phyloP scores from a whole-genome alignment of 768 basidiomycete species.

The Suillus americanus region DNA sequence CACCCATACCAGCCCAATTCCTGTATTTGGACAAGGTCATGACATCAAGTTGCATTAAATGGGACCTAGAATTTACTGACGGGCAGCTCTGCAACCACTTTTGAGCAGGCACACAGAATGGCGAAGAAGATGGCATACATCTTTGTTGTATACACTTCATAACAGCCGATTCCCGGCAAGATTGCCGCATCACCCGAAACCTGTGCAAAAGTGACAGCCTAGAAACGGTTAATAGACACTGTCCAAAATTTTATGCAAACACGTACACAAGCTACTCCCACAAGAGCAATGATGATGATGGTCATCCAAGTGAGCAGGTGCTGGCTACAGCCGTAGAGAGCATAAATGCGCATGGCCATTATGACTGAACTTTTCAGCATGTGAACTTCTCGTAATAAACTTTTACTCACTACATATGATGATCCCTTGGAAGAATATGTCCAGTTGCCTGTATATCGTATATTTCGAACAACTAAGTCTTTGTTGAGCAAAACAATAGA shows the following conservation, averaged over 20 bases:
- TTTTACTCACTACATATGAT: background rate
- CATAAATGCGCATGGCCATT: constrained; percentile 48
- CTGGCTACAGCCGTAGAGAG: constrained; percentile 45
- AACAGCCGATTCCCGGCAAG: constrained; percentile 31
- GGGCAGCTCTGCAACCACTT: background rate
- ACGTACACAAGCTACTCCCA: constrained; percentile 37
- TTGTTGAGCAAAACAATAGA: background rate
- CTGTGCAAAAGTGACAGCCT: constrained; percentile 37
- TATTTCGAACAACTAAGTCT: background rate
- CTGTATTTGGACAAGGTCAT: background rate
- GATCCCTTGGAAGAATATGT: background rate
- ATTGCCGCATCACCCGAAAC: constrained; percentile 39
- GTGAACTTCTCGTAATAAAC: background rate
- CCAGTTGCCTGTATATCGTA: background rate
- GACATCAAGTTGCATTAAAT: background rate
- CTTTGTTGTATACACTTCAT: constrained; percentile 5
- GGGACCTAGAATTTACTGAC: background rate
- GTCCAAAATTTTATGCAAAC: background rate
- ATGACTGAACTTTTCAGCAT: constrained; percentile 34
- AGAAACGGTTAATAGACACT: background rate
- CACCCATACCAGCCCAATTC: background rate
- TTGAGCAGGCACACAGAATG: constrained; percentile 30
- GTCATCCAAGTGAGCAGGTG: constrained; percentile 39
- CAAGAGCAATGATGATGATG: constrained; percentile 30
- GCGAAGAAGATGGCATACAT: constrained; percentile 30